Percentiles rank a stretch among this genome's conserved stretches.
Evolutionary conservation across 176 grass and related monocot species (phyloP).

Genomic region (Neostapfia colusana): DNA sequence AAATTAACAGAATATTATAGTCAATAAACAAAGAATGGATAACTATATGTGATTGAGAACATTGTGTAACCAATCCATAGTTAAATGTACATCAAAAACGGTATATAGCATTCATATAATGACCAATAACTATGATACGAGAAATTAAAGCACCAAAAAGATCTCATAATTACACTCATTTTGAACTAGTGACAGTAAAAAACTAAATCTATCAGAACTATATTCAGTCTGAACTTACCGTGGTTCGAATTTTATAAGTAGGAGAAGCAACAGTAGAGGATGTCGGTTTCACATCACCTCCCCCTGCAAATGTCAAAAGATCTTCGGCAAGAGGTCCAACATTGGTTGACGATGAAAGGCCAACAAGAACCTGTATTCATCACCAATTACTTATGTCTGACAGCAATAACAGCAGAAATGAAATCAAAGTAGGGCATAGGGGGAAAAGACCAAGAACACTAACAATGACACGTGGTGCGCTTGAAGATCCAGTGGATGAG

Average conservation of each 20-base stretch:
- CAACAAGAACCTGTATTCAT: slow-evolving; percentile 75
- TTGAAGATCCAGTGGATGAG: slow-evolving; percentile 51
- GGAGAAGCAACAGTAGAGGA: slow-evolving; percentile 67
- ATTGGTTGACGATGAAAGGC: slow-evolving; percentile 65
- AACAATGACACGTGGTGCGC: slow-evolving; percentile 73
- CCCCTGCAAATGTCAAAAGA: slow-evolving; percentile 56
- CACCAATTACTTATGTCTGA: background rate
- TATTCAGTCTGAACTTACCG: slow-evolving; percentile 57
- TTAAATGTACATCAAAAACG: background rate
- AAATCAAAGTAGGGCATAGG: background rate
- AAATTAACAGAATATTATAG: slow-evolving; percentile 27
- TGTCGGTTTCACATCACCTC: slow-evolving; percentile 45
- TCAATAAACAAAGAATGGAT: slow-evolving; percentile 4
- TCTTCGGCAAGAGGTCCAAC: slow-evolving; percentile 60
- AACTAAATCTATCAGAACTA: background rate
- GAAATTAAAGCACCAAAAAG: slow-evolving; percentile 1
- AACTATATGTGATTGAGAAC: slow-evolving; percentile 3
- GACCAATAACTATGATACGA: background rate
- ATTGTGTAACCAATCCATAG: background rate
- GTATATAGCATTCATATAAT: background rate
- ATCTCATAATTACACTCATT: background rate
- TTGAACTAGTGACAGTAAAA: slow-evolving; percentile 37
- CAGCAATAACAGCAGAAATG: slow-evolving; percentile 25
- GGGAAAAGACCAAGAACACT: slow-evolving; percentile 41
- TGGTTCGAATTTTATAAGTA: slow-evolving; percentile 75